A percentile compares a stretch with the other conserved stretches of the same genome.
These are phyloP conservation scores for Jaltomata sinuosa DNA, from an alignment of 257 asterid species.

Conservation along the genomic window DNA sequence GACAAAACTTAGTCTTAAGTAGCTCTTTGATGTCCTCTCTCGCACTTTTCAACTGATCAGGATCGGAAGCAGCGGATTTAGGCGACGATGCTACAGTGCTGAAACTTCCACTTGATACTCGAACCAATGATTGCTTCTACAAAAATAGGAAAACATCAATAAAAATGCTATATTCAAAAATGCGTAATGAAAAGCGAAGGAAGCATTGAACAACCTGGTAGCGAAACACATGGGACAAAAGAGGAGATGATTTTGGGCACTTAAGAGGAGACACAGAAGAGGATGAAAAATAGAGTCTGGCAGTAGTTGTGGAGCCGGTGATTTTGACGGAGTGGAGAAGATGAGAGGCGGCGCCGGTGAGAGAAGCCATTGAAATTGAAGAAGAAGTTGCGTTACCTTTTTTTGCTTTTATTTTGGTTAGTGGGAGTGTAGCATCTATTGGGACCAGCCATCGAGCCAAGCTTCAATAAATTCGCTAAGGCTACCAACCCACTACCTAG, in stretches of 20 bases:
- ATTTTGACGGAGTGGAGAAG: slow-evolving; percentile 29
- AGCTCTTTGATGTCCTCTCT: slow-evolving; percentile 82
- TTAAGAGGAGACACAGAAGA: slow-evolving; percentile 17
- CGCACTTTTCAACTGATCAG: slow-evolving; percentile 85
- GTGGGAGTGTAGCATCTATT: not conserved
- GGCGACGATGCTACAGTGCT: slow-evolving; percentile 52
- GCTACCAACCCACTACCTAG: not conserved
- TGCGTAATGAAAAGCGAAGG: not conserved
- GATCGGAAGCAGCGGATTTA: slow-evolving; percentile 64
- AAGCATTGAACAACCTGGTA: slow-evolving; percentile 29
- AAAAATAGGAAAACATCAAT: not conserved
- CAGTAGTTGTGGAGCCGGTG: slow-evolving; percentile 14
- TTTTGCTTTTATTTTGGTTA: not conserved
- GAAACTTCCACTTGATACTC: slow-evolving; percentile 37
- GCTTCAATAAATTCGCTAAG: not conserved
- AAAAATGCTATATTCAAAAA: not conserved
- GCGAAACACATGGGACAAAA: slow-evolving; percentile 37
- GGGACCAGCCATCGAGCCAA: not conserved
- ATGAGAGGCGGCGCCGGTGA: slow-evolving; percentile 43
- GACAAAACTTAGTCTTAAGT: slow-evolving; percentile 56
- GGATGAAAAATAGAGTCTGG: not conserved
- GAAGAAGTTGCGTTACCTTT: not conserved
- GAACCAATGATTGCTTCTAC: slow-evolving; percentile 32
- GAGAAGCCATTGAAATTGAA: slow-evolving; percentile 37
- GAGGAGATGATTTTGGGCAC: slow-evolving; percentile 51